Base-by-base conservation (phyloP, 83 land plant species). In the Isoetes engelmannii region DNA sequence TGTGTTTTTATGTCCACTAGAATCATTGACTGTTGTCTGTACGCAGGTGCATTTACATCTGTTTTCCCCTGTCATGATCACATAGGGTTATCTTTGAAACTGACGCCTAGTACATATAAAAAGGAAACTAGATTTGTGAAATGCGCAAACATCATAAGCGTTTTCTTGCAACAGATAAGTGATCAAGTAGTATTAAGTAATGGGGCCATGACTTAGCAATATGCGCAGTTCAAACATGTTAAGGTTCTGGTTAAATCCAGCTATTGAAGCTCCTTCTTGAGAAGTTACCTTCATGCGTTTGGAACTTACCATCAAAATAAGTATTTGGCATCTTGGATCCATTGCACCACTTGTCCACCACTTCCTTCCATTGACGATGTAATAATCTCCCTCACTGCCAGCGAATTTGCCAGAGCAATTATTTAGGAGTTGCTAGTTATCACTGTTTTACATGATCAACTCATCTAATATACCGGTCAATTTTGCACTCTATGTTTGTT, bases 331-430 rank as follows among this genome's bases (percentile, higher is more conserved):
- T 72, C 99, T 80, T 72, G 97, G 99, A 78, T 94, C 99, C 99
- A 94, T 90, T n/a, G 97, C 99, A 64, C 97, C 99, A 85, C 99
- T 94, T 10, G 93, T 94, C 97, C 98, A 94, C 98, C 98, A 94
- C 61, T 94, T 94, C 54, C n/a, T 81, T 17, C 99, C 99, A 69
- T 94, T 94, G 61, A 91, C 86, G 42, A 86, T 61, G 72, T 90
- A 94, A 17, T 81, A 70, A 61, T 85, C 85, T 28, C 93, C 93
- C 59, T 90, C 75, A 61, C 97, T 90, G 70, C 63, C 75, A 6
- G 41, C 18, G 55, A 65, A n/a, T 4, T 19, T 55, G 28, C 51
- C 15, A 45, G 9, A 44, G 21, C 47, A 15, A 6, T 15, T 66
- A 9, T 7, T 15, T 44, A 67, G 48, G 0, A 48, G 37, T 6